Evolutionary conservation across 2,329 filamentous ascomycete species (phyloP), one percentile per base, ranked within the genome.

Genomic region (Stachybotrys chartarum): DNA sequence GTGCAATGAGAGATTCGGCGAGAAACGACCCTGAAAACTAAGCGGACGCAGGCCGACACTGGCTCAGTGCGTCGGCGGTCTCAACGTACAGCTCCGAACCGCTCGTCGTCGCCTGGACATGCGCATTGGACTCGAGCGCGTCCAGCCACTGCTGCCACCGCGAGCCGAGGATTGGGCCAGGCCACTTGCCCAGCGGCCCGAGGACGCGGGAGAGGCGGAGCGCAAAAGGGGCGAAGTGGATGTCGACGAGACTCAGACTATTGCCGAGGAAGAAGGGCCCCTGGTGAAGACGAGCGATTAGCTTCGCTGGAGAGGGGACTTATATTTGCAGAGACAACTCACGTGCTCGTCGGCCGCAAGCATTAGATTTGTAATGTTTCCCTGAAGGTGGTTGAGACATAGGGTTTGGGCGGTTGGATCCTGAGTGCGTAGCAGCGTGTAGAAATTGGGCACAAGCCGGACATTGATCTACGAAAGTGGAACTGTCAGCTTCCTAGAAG

Each of bases 181-280:
- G 79, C 85, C 87, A 91, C 24, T 80, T 81, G 18, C 85, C 75
- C 59, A 87, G 85, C 16, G 83, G 81, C 52, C 81, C 78, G 39
- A 90, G 72, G 17, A 91, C 81, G 2, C 82, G 80, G n/a, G 80
- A 76, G 57, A 92, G 72, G 1, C 89, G 79, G 17, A 91, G 66
- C 14, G 90, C 79, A 78, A 90, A 92, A 0, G 89, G 89, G 1
- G 88, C 88, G 50, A 91, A 79, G 64, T 91, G 85, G 16, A 91
- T 78, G 60, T 92, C 88, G 0, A 92, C 88, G 55, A 90, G 60
- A 79, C 71, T 74, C n/a, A 79, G 61, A 7, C 70, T 67, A n/a
- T 64, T 56, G 2, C 76, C 76, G 16, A 79, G 77, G 66, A 92
- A 92, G 68, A 87, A 91, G 0, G 88, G 88, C 0, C 88, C 88